Evolutionary conservation across 139 green algal genomes (phyloP), one percentile per base, ranked within the genome.

Genomic region (Micromonas pusilla): DNA sequence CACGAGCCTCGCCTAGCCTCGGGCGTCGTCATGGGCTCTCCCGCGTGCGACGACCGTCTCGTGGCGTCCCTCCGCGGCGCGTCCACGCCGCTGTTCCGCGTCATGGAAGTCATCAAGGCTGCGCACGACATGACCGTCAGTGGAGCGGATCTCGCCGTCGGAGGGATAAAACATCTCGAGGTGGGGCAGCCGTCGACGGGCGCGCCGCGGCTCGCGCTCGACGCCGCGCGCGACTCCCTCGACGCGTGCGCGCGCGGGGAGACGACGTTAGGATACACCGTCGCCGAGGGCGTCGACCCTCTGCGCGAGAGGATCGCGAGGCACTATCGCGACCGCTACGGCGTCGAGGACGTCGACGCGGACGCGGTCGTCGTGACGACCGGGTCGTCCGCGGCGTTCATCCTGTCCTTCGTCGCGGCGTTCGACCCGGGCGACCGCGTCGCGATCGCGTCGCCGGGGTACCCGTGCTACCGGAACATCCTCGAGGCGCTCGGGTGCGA

Each of bases 381-480:
- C 25, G 75, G 76, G 38, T 76, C 71, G 9, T 72, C 33, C 16
- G 78, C 28, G 9, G 78, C 78, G 30, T 79, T 83, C 33, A 5
- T 79, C 13, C 30, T 83, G 21, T 36, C 70, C 25, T 83, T 79
- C 71, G 34, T 74, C 39, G 71, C 78, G 26, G 26, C 36, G 4
- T 83, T 83, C 68, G 52, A 83, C 38, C 33, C 52, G 2, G 78
- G 78, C 21, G 78, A 77, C 32, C 30, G 38, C 5, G 78, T 83
- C 9, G 78, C 78, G 3, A 66, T 83, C 13, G 33, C 38, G 2
- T 23, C 30, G 26, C 70, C 78, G 19, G 57, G 70, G 16, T 83
- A 83, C 34, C 78, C 78, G 19, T 80, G 70, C 70, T 83, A 83
- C 78, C 70, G 71, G 2, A 83, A 83, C 72, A 79, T 83, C 71